These are phyloP conservation scores for Aspergillus nanangensis DNA, from an alignment of 495 filamentous ascomycete species.

Conservation along the genomic window DNA sequence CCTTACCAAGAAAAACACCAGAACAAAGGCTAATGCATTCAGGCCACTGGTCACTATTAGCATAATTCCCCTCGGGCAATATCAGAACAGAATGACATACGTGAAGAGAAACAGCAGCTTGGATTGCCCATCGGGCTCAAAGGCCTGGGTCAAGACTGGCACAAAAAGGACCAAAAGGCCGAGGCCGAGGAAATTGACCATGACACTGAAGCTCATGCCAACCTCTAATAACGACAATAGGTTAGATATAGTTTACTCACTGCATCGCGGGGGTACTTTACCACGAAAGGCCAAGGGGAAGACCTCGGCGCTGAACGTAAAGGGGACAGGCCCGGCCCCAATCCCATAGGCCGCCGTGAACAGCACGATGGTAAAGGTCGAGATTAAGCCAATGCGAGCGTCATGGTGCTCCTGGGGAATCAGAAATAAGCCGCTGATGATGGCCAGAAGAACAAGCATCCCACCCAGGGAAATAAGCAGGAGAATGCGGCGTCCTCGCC, in stretches of 20 bases:
- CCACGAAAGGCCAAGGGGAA: conserved; percentile 66
- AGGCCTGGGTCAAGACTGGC: conserved; percentile 11
- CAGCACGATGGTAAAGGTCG: conserved; percentile 10
- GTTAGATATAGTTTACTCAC: too few relatives aligned
- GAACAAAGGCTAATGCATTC: conserved; percentile 53
- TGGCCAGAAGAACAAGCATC: conserved; percentile 18
- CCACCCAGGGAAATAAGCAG: conserved; percentile 20
- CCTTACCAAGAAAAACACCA: conserved; percentile 60
- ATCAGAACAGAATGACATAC: conserved; percentile 6
- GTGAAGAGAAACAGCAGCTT: conserved; percentile 15
- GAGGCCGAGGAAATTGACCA: conserved; percentile 51
- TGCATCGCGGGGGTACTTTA: too few relatives aligned
- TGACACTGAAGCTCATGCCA: conserved; percentile 68
- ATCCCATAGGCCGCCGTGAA: conserved; percentile 19
- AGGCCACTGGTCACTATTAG: conserved; percentile 31
- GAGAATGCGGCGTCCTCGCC: conserved; percentile 20
- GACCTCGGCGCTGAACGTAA: conserved; percentile 53
- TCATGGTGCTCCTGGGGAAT: conserved; percentile 3
- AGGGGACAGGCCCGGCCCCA: conserved; percentile 20
- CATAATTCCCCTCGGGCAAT: not conserved
- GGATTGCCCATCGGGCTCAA: conserved; percentile 6
- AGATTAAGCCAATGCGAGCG: conserved; percentile 7
- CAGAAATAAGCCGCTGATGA: conserved; percentile 13
- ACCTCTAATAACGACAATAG: conserved; percentile 42
- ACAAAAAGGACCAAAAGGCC: conserved; percentile 23